Conservation (phyloP, 176 grass and related monocot species). For the Canna indica region DNA sequence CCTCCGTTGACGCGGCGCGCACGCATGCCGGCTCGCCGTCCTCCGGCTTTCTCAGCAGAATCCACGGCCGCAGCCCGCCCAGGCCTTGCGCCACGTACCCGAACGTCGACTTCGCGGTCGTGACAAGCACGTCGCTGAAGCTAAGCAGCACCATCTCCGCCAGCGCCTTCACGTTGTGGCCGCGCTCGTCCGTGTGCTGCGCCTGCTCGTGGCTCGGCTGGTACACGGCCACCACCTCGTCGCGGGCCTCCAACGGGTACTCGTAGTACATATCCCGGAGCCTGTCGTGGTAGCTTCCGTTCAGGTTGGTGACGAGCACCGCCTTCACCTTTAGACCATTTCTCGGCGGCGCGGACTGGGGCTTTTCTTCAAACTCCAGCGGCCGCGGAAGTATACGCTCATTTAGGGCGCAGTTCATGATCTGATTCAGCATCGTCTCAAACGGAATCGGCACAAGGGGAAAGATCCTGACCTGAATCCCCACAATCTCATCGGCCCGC, state of each 20-base stretch:
- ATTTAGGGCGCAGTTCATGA: not conserved
- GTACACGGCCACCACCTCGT: conserved; percentile 40
- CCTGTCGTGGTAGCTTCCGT: conserved; percentile 41
- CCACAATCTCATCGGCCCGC: not conserved
- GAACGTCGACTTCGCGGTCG: too few relatives aligned
- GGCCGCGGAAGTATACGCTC: conserved; percentile 18
- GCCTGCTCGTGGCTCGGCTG: conserved; percentile 43
- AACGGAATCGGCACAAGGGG: not conserved
- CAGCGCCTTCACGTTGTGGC: too few relatives aligned
- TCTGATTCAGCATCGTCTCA: not conserved
- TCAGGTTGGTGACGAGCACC: conserved; percentile 42
- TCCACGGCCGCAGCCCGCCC: too few relatives aligned
- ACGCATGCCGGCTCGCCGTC: conserved; percentile 42
- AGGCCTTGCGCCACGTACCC: too few relatives aligned
- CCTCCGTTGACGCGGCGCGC: not conserved
- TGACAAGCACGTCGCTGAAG: too few relatives aligned
- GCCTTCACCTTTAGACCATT: conserved; percentile 15
- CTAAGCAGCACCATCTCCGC: too few relatives aligned
- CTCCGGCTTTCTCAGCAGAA: too few relatives aligned
- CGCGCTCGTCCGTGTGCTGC: conserved; percentile 33
- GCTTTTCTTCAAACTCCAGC: not conserved
- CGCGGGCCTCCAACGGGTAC: conserved; percentile 6
- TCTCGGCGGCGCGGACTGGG: not conserved
- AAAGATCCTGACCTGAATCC: not conserved
- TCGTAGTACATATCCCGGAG: conserved; percentile 36